Evolutionary conservation across 2,329 filamentous ascomycete genomes (phyloP).

Genomic region (Fusarium proliferatum): DNA sequence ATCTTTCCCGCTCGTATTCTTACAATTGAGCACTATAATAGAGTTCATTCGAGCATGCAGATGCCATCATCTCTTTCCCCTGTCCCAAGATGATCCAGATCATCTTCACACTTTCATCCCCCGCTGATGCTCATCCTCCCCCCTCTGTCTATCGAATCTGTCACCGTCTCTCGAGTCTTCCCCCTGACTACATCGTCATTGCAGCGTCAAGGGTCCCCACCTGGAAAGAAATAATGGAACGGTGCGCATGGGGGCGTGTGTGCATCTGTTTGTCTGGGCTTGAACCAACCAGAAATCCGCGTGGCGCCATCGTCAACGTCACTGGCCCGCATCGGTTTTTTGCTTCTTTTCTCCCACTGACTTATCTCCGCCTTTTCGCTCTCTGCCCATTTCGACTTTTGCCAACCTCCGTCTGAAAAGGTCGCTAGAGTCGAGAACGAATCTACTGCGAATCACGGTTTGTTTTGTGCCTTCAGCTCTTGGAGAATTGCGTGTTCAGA

Average conservation of each 20-base stretch:
- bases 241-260: constrained; percentile 6
- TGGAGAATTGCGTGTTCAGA: neutral
- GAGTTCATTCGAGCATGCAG: constrained; percentile 6
- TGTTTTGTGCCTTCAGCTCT: neutral
- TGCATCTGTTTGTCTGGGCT: constrained; percentile 14
- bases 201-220: constrained; percentile 48
- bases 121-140: constrained; percentile 4
- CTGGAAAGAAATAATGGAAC: constrained; percentile 9
- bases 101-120: neutral
- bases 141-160: neutral
- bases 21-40: neutral
- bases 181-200: constrained; percentile 42
- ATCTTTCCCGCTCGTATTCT: neutral
- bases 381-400: constrained; percentile 8
- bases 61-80: constrained; percentile 22
- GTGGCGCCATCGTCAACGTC: constrained; percentile 42
- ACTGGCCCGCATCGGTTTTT: constrained; percentile 33
- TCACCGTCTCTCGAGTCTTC: constrained; percentile 14
- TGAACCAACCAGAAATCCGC: constrained; percentile 33
- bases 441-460: neutral
- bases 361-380: constrained; percentile 25
- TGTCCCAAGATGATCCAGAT: neutral
- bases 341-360: constrained; percentile 1
- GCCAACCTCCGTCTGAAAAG: constrained; percentile 5
- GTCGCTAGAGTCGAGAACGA: constrained; percentile 25